phyloP scores from a whole-genome alignment of 2,329 filamentous ascomycete species.

The Raffaelea deltoideospora region DNA sequence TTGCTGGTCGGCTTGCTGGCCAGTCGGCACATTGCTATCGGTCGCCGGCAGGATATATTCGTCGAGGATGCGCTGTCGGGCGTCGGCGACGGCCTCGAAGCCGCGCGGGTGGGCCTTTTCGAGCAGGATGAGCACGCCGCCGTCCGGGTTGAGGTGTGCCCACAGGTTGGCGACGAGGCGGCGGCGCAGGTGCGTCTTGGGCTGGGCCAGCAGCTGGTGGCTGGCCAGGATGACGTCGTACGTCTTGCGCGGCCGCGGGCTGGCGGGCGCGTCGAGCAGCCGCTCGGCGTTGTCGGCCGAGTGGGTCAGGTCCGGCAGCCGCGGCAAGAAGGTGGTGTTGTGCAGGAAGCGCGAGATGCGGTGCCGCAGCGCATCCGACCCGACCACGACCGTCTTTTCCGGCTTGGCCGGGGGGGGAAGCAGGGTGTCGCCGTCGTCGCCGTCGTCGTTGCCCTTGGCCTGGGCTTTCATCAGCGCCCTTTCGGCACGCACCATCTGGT shows the following conservation, averaged over 20 bases:
- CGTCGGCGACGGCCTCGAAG: conserved; percentile 81
- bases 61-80: conserved; percentile 63
- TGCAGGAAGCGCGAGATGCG: conserved; percentile 64
- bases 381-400: conserved; percentile 68
- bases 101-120: conserved; percentile 87
- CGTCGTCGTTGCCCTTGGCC: background rate
- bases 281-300: conserved; percentile 42
- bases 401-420: conserved; percentile 54
- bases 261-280: conserved; percentile 41
- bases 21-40: background rate
- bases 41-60: conserved; percentile 43
- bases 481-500: conserved; percentile 65
- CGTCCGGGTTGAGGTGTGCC: conserved; percentile 68
- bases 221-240: conserved; percentile 87
- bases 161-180: conserved; percentile 77
- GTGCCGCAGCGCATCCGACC: conserved; percentile 57
- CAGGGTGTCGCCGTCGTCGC: too few species aligned
- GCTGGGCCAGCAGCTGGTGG: conserved; percentile 62
- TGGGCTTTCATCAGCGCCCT: conserved; percentile 50
- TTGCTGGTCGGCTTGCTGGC: too few species aligned
- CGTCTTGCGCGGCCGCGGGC: conserved; percentile 49
- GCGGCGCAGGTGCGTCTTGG: conserved; percentile 63
- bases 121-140: conserved; percentile 71
- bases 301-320: conserved; percentile 75
- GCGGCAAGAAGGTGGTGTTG: conserved; percentile 82